A percentile compares a stretch with the other conserved stretches of the same genome.
phyloP scores from a whole-genome alignment of 345 rosid genomes.

The Eucalyptus grandis region DNA sequence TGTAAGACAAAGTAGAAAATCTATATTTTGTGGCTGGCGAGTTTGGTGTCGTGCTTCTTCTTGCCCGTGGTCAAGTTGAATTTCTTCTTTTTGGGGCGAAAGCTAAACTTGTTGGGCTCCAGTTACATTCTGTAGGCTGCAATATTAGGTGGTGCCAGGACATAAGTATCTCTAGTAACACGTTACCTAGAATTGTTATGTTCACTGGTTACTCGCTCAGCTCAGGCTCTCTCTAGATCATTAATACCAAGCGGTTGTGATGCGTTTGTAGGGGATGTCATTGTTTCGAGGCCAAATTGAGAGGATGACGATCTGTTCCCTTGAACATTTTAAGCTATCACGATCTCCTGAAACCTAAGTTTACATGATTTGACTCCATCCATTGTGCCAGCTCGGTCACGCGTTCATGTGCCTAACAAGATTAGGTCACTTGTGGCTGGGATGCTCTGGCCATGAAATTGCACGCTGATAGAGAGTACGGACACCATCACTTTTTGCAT shows the following conservation, averaged over 20 bases:
- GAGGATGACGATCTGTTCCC: neutral
- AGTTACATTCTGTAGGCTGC: neutral
- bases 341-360: neutral
- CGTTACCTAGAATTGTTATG: neutral
- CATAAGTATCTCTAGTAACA: neutral
- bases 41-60: neutral
- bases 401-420: neutral
- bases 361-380: neutral
- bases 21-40: neutral
- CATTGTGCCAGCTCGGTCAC: neutral
- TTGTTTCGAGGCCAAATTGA: neutral
- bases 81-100: neutral
- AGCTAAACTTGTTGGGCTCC: neutral
- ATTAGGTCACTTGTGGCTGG: neutral
- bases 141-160: neutral
- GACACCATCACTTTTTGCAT: neutral
- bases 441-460: neutral
- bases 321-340: neutral
- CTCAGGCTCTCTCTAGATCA: neutral
- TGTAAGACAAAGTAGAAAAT: neutral
- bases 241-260: neutral
- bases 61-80: neutral
- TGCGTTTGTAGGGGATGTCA: neutral
- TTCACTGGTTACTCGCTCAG: neutral
- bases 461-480: too few relatives aligned